These are phyloP conservation scores for Plectosphaerella plurivora DNA, from an alignment of 2,329 filamentous ascomycete genomes.

Conservation along the genomic window DNA sequence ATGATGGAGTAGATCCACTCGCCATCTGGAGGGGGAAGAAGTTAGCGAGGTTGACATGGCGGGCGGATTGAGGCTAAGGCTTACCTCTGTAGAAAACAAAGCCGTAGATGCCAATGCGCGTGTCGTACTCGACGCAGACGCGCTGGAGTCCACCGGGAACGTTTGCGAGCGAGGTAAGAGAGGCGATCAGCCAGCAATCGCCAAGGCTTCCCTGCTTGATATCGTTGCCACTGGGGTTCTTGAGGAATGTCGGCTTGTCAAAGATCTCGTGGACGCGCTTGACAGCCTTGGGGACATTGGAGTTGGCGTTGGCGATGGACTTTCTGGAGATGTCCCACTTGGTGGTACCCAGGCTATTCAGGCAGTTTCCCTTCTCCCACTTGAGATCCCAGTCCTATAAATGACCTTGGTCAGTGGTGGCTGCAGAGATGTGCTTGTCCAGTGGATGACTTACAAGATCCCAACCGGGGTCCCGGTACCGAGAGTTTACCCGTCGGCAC, in stretches of 20 bases:
- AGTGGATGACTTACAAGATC: conserved; percentile 42
- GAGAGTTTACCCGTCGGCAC: conserved; percentile 71
- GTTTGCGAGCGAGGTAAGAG: conserved; percentile 71
- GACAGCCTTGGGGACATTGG: conserved; percentile 64
- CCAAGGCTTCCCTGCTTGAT: conserved; percentile 73
- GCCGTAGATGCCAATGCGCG: conserved; percentile 75
- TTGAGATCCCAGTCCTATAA: conserved; percentile 63
- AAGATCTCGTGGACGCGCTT: conserved; percentile 73
- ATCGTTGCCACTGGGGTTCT: conserved; percentile 64
- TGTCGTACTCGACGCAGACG: conserved; percentile 72
- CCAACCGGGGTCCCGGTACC: conserved; percentile 66
- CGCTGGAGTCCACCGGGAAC: conserved; percentile 65
- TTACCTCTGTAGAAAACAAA: conserved; percentile 77
- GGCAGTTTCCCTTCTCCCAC: conserved; percentile 52
- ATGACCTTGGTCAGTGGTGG: not conserved
- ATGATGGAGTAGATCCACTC: conserved; percentile 92
- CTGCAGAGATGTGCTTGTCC: not conserved
- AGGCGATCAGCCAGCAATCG: conserved; percentile 82
- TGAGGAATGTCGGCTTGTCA: conserved; percentile 65
- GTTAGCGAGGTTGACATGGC: not conserved
- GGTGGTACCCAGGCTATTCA: conserved; percentile 46
- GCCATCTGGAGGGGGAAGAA: conserved; percentile 50
- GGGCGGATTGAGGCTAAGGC: not conserved
- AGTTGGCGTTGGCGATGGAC: conserved; percentile 39
- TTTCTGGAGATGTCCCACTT: conserved; percentile 47